A percentile compares a stretch with the other conserved stretches of the same genome.
Conservation (phyloP, 1,284 basidiomycete genomes). For the Ustilago curta region DNA sequence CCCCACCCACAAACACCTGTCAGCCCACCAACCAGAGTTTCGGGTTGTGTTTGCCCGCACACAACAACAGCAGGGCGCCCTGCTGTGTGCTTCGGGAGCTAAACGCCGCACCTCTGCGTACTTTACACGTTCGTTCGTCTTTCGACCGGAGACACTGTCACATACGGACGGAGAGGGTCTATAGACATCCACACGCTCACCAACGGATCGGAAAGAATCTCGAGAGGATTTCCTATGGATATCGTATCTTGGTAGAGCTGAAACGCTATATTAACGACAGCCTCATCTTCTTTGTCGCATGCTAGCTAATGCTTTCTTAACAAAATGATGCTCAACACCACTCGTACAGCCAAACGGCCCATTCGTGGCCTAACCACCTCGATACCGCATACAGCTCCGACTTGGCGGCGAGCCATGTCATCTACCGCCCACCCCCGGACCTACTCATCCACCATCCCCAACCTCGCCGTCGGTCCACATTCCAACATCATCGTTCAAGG, state of each 20-base stretch:
- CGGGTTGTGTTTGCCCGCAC: too few relatives aligned
- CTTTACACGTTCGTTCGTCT: too few relatives aligned
- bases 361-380: not conserved
- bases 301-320: not conserved
- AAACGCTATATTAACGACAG: too few relatives aligned
- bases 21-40: too few relatives aligned
- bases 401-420: constrained; percentile 17
- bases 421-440: not conserved
- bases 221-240: not conserved
- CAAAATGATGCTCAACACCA: not conserved
- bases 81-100: too few relatives aligned
- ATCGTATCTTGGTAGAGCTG: not conserved
- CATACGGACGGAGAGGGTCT: too few relatives aligned
- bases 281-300: not conserved
- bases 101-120: too few relatives aligned
- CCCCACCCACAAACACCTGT: too few relatives aligned
- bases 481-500: constrained; percentile 58
- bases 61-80: too few relatives aligned
- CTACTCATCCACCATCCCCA: constrained; percentile 45
- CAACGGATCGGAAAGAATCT: too few relatives aligned
- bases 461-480: constrained; percentile 48
- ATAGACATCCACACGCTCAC: too few relatives aligned
- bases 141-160: too few relatives aligned
- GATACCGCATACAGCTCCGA: not conserved
- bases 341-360: not conserved